These are phyloP conservation scores for Strigomonas culicis DNA, from an alignment of 208 protist genomes.

Conservation along the genomic window DNA sequence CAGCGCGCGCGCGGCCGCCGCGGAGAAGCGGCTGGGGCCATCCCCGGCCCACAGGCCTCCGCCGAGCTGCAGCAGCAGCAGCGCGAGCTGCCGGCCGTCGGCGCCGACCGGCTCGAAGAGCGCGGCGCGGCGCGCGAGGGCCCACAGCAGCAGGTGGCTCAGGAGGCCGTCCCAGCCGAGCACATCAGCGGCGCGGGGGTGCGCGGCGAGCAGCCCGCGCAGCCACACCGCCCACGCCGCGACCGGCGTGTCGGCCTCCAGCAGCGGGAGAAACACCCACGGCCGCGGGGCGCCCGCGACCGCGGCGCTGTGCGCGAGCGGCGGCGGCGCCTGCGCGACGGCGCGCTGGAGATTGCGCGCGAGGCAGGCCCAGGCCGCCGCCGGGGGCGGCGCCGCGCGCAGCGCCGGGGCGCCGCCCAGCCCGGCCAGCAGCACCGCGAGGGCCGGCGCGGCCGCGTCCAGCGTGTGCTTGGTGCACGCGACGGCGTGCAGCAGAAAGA, in stretches of 20 bases:
- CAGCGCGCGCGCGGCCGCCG: background rate
- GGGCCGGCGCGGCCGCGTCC: constrained; percentile 24
- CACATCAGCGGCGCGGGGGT: constrained; percentile 33
- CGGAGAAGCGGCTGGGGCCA: background rate
- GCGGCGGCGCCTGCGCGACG: too few species aligned
- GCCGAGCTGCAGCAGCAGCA: background rate
- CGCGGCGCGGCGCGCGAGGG: constrained; percentile 23
- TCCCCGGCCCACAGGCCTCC: background rate
- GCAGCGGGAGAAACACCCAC: constrained; percentile 47
- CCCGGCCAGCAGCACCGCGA: background rate
- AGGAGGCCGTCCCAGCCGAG: constrained; percentile 45
- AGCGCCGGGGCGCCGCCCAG: too few species aligned
- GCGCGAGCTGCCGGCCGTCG: too few species aligned
- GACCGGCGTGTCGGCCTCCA: background rate
- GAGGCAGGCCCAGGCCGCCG: too few species aligned
- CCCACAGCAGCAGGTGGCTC: constrained; percentile 42
- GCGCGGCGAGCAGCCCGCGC: constrained; percentile 25
- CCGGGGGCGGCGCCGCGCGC: too few species aligned
- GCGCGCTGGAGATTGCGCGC: too few species aligned
- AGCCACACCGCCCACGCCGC: constrained; percentile 41
- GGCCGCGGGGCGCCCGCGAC: constrained; percentile 25
- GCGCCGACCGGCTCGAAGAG: too few species aligned
- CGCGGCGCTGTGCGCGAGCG: background rate
- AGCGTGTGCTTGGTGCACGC: constrained; percentile 47
- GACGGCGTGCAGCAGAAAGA: constrained; percentile 51